Conservation (phyloP, 148 eudicot species). For the Rhododendron ovatum region DNA sequence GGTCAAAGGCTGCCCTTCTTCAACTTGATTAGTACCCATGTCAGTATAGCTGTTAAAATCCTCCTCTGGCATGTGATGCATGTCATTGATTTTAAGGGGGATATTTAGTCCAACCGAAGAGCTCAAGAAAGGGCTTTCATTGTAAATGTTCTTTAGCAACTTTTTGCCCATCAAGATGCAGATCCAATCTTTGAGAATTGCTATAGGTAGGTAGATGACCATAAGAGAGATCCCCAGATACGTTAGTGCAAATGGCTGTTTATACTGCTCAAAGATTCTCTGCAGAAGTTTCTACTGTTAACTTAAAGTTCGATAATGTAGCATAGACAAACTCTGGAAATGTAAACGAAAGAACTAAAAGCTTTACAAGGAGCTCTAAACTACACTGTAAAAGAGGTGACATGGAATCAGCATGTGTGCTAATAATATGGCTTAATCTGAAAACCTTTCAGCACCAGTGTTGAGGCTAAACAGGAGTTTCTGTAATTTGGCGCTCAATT, state of each 20-base stretch:
- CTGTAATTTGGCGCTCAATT: neutral
- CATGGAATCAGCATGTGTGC: neutral
- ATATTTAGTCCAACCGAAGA: slow-evolving; percentile 7
- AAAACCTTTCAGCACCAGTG: neutral
- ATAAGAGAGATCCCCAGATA: slow-evolving; percentile 38
- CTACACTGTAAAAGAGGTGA: neutral
- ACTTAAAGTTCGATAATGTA: neutral
- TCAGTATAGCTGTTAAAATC: slow-evolving; percentile 15
- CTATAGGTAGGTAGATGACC: slow-evolving; percentile 38
- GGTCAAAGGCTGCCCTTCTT: slow-evolving; percentile 24
- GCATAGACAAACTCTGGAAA: neutral
- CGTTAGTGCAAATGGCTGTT: slow-evolving; percentile 39
- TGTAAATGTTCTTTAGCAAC: slow-evolving; percentile 9
- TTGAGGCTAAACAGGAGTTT: neutral
- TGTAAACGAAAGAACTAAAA: neutral
- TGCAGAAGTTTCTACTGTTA: slow-evolving; percentile 15
- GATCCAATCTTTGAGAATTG: slow-evolving; percentile 28
- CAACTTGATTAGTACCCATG: slow-evolving; percentile 19
- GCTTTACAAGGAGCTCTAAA: neutral
- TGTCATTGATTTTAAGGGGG: slow-evolving; percentile 7
- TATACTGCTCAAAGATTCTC: slow-evolving; percentile 39
- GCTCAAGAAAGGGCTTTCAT: neutral
- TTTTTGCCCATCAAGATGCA: slow-evolving; percentile 7
- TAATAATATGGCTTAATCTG: neutral
- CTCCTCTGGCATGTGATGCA: neutral